Percentiles rank a stretch among this genome's conserved stretches.
phyloP scores from a whole-genome alignment of 805 yeast genomes.

The Metschnikowia cubensis region DNA sequence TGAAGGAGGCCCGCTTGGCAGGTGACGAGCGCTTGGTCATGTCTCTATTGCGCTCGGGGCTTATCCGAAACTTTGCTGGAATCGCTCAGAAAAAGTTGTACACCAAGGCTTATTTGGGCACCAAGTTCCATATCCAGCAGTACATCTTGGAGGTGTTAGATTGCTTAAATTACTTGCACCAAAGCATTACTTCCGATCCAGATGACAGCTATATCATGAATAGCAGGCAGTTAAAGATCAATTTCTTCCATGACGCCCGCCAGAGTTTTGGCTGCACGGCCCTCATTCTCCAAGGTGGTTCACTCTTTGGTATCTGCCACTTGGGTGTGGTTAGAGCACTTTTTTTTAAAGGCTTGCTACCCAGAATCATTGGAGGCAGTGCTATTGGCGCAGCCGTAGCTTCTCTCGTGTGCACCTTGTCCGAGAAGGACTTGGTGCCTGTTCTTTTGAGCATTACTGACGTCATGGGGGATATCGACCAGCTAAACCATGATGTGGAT shows the following conservation, averaged over 20 bases:
- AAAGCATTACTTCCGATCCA: slow-evolving; percentile 29
- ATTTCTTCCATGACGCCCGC: slow-evolving; percentile 79
- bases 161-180: slow-evolving; percentile 59
- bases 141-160: slow-evolving; percentile 72
- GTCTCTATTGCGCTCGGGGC: slow-evolving; percentile 73
- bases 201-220: slow-evolving; percentile 37
- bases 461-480: slow-evolving; percentile 42
- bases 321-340: slow-evolving; percentile 87
- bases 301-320: slow-evolving; percentile 90
- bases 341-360: slow-evolving; percentile 69
- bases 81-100: slow-evolving; percentile 76
- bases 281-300: slow-evolving; percentile 88
- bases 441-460: slow-evolving; percentile 37
- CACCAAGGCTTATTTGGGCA: slow-evolving; percentile 80
- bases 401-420: slow-evolving; percentile 70
- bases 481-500: slow-evolving; percentile 50
- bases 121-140: slow-evolving; percentile 83
- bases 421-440: slow-evolving; percentile 60
- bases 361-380: slow-evolving; percentile 83
- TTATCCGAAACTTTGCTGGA: slow-evolving; percentile 87
- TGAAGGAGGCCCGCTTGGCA: slow-evolving; percentile 57
- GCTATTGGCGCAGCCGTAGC: slow-evolving; percentile 95
- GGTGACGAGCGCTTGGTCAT: slow-evolving; percentile 57
- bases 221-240: slow-evolving; percentile 57
- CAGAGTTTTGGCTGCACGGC: slow-evolving; percentile 91